These are phyloP conservation scores for Eimeria sp. DNA, from an alignment of 169 alveolate genomes.

Conservation along the genomic window DNA sequence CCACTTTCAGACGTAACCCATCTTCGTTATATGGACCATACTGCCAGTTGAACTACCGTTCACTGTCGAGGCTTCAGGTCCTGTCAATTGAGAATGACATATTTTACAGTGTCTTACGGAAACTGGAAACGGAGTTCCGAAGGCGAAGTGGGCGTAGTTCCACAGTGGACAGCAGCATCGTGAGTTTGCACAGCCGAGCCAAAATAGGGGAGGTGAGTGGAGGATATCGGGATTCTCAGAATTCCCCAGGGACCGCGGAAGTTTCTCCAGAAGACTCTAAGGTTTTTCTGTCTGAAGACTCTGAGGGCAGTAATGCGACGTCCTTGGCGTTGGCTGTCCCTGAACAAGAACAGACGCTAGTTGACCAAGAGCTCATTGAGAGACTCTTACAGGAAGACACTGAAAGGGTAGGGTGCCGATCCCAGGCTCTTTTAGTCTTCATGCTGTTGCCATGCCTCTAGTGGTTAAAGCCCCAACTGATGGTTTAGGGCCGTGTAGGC, in stretches of 20 bases:
- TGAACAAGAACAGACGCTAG: slow-evolving; percentile 32
- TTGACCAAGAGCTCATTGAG: slow-evolving; percentile 61
- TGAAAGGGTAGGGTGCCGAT: slow-evolving; percentile 25
- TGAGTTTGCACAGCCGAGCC: slow-evolving; percentile 22
- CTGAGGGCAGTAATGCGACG: not conserved
- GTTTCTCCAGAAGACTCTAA: not conserved
- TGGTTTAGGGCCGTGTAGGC: not conserved
- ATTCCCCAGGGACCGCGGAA: not conserved
- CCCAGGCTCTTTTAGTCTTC: not conserved
- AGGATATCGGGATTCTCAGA: not conserved
- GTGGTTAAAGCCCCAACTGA: not conserved
- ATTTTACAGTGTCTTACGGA: slow-evolving; percentile 56
- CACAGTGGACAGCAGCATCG: slow-evolving; percentile 29
- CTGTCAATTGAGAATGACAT: slow-evolving; percentile 31
- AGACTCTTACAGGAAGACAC: slow-evolving; percentile 64
- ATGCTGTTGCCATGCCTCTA: not conserved
- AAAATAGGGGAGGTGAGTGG: not conserved
- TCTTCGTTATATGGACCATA: not conserved
- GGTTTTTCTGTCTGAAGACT: not conserved
- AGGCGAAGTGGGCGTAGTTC: slow-evolving; percentile 60
- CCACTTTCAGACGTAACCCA: not conserved
- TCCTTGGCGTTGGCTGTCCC: slow-evolving; percentile 29
- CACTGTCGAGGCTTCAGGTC: slow-evolving; percentile 20
- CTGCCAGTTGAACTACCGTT: not conserved
- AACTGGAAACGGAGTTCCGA: slow-evolving; percentile 59